These are phyloP conservation scores for Ganoderma leucocontextum DNA, from an alignment of 1,284 basidiomycete genomes.

Conservation along the genomic window DNA sequence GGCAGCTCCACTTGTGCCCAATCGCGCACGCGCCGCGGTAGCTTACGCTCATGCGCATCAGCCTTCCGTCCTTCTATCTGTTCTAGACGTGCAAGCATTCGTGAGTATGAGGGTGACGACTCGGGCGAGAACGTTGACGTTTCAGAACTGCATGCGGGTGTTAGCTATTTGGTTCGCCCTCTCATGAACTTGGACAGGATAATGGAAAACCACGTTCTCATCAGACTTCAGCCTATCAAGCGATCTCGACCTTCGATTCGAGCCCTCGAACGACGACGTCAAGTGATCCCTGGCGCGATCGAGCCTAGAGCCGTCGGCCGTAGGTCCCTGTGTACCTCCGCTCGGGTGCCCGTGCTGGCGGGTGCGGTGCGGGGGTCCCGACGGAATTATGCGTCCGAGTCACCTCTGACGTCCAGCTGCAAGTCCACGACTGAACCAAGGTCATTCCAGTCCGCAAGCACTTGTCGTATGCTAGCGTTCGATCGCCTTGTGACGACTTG, in stretches of 20 bases:
- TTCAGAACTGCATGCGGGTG: not conserved
- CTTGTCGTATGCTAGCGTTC: too few relatives aligned
- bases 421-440: too few relatives aligned
- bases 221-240: not conserved
- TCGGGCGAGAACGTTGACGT: not conserved
- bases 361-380: not conserved
- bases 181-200: not conserved
- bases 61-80: not conserved
- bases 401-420: not conserved
- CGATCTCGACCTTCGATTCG: not conserved
- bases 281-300: not conserved
- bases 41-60: not conserved
- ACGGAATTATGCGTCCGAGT: not conserved
- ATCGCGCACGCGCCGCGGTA: not conserved
- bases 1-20: too few relatives aligned
- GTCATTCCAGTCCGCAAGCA: too few relatives aligned
- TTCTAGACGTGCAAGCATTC: not conserved
- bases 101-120: not conserved
- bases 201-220: not conserved
- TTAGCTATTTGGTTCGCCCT: not conserved
- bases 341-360: conserved; percentile 8
- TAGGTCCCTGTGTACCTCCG: conserved; percentile 31
- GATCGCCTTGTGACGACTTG: not conserved
- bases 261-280: not conserved
- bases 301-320: not conserved